A percentile compares a stretch with the other conserved stretches of the same genome.
These are phyloP conservation scores for Podaxis sp. DNA, from an alignment of 768 basidiomycete genomes.

Conservation along the genomic window DNA sequence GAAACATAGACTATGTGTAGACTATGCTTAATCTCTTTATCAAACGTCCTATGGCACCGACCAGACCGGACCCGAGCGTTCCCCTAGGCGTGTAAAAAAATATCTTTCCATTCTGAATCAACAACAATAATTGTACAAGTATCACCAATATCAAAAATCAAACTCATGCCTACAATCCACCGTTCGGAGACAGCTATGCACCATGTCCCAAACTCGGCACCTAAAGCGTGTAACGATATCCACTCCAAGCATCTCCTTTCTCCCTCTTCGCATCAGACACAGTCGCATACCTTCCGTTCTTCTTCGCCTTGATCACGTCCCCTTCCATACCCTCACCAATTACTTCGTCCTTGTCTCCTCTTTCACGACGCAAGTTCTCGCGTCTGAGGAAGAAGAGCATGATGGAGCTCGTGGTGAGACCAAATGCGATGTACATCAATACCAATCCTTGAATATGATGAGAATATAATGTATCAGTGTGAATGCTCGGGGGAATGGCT, in stretches of 20 bases:
- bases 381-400: conserved; percentile 44
- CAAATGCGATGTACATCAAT: conserved; percentile 69
- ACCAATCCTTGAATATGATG: conserved; percentile 51
- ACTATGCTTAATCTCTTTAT: background rate
- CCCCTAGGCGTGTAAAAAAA: background rate
- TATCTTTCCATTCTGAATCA: background rate
- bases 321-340: conserved; percentile 49
- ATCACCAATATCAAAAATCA: background rate
- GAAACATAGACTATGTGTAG: background rate
- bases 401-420: conserved; percentile 45
- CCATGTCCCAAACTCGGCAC: background rate
- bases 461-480: background rate
- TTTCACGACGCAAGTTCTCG: conserved; percentile 67
- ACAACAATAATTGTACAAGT: too few species aligned
- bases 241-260: conserved; percentile 76
- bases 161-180: background rate
- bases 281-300: conserved; percentile 57
- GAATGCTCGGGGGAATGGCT: background rate
- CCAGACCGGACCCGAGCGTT: background rate
- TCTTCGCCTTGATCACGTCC: conserved; percentile 33
- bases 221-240: conserved; percentile 68
- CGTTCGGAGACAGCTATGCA: background rate
- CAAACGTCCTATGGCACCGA: background rate
- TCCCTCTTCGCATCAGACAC: conserved; percentile 65
- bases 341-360: conserved; percentile 68